These are phyloP conservation scores for maize (Zea mays) DNA, from an alignment of 176 grass and related monocot species.

Conservation along the genomic window DNA sequence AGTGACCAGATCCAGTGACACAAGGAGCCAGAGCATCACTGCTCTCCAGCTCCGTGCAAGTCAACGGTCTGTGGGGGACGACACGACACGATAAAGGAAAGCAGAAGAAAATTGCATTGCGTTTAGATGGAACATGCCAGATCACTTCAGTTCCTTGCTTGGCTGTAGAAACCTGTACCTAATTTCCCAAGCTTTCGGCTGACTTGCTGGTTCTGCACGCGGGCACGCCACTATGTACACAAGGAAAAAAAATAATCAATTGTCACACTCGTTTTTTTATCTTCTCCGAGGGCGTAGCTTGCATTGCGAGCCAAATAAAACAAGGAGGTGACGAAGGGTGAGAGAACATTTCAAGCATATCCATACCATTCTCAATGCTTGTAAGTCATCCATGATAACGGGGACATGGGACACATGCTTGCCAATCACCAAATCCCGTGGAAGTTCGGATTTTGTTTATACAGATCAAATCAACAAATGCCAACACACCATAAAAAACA, in stretches of 20 bases:
- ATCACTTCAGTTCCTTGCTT: not conserved
- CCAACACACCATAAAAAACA: not conserved
- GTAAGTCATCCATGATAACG: conserved; percentile 28
- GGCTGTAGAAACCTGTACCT: not conserved
- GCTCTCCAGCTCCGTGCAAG: conserved; percentile 4
- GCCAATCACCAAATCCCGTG: conserved; percentile 1
- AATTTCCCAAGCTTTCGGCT: not conserved
- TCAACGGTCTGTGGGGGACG: conserved; percentile 15
- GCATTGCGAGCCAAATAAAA: conserved; percentile 9
- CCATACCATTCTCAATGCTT: conserved; percentile 19
- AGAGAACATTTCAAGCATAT: conserved; percentile 14
- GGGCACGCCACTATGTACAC: conserved; percentile 1
- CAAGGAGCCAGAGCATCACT: not conserved
- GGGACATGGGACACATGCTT: not conserved
- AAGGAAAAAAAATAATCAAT: too few species aligned
- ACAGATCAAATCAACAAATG: not conserved
- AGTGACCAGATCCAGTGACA: not conserved
- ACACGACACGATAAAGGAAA: not conserved
- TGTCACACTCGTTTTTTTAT: not conserved
- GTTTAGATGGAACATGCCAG: conserved; percentile 22
- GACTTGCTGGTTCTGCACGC: conserved; percentile 13
- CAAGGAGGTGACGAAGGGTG: conserved; percentile 9
- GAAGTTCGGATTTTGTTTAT: not conserved
- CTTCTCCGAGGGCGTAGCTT: not conserved
- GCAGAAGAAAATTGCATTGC: not conserved